Conservation (phyloP, 257 asterid species). For the Scutellaria barbata region DNA sequence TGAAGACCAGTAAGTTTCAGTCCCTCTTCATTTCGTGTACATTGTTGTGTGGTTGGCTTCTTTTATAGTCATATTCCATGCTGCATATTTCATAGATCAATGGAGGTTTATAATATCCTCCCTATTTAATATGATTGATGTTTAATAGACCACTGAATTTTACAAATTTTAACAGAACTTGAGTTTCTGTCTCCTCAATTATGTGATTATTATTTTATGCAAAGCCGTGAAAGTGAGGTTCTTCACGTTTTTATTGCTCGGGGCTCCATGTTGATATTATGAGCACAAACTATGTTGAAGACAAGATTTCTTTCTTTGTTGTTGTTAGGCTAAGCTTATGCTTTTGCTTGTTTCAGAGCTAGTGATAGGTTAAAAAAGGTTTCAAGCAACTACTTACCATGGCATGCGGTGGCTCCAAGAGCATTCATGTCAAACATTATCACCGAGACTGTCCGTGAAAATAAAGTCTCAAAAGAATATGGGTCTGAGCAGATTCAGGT, state of each 20-base stretch:
- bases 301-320: background rate
- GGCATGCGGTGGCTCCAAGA: constrained; percentile 55
- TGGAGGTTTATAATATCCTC: constrained; percentile 3
- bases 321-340: constrained; percentile 15
- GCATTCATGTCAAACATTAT: constrained; percentile 76
- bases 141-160: background rate
- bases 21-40: background rate
- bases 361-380: constrained; percentile 52
- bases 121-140: background rate
- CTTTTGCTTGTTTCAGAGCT: constrained; percentile 52
- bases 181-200: background rate
- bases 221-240: background rate
- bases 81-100: background rate
- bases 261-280: background rate
- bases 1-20: background rate
- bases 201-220: background rate
- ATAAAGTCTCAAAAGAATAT: constrained; percentile 62
- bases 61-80: background rate
- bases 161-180: background rate
- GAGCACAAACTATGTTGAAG: background rate
- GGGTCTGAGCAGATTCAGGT: constrained; percentile 99
- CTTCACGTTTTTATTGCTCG: constrained; percentile 1
- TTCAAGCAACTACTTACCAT: constrained; percentile 42
- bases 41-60: constrained; percentile 1
- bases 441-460: constrained; percentile 65